These are phyloP conservation scores for Epichloe aotearoae DNA, from an alignment of 2,329 filamentous ascomycete genomes.

Conservation along the genomic window DNA sequence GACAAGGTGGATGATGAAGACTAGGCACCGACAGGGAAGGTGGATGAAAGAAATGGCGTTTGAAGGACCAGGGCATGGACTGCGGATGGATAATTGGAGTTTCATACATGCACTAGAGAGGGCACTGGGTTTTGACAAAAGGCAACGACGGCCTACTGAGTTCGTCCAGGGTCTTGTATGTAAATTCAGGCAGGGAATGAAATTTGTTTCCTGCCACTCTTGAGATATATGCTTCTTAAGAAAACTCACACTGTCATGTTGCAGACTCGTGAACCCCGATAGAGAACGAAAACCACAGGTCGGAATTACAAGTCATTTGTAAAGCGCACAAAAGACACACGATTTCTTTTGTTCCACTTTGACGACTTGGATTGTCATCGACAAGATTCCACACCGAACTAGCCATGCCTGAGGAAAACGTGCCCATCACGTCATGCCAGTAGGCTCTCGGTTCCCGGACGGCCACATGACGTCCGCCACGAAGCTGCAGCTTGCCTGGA, in stretches of 20 bases:
- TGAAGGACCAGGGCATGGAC: not conserved
- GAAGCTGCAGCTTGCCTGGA: not conserved
- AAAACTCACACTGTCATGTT: not conserved
- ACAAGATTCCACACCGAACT: too few species aligned
- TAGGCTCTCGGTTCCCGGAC: not conserved
- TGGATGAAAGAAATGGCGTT: not conserved
- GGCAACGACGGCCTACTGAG: too few species aligned
- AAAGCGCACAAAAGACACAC: not conserved
- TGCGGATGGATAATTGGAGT: not conserved
- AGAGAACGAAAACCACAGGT: not conserved
- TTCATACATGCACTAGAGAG: too few species aligned
- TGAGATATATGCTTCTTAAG: not conserved
- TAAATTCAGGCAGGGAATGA: not conserved
- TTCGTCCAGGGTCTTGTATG: not conserved
- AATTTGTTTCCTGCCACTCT: not conserved
- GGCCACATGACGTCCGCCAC: constrained; percentile 3
- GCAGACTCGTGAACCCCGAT: not conserved
- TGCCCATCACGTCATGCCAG: not conserved
- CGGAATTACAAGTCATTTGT: not conserved
- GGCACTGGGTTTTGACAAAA: too few species aligned
- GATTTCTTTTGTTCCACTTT: too few species aligned
- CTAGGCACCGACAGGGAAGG: constrained; percentile 12
- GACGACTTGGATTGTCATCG: too few species aligned
- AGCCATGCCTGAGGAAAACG: not conserved
- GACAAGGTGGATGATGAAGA: constrained; percentile 42